Base-by-base conservation (phyloP, 2,329 filamentous ascomycete species). In the Xylogone sp. region DNA sequence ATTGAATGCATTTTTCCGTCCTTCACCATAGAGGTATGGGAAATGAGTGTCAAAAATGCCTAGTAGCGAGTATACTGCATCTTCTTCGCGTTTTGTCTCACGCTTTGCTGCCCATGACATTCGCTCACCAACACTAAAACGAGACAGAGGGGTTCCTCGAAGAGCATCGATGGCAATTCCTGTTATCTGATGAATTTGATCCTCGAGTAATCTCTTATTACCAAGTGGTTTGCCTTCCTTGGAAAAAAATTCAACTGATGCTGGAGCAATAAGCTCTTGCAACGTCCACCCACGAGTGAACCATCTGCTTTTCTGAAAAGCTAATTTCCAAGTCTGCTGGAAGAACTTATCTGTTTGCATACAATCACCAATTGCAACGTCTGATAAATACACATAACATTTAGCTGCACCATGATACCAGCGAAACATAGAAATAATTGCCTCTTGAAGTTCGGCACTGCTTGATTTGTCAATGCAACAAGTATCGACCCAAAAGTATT, bases 31-130 rank as follows among this genome's bases (percentile, higher is more conserved):
- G 0, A 75, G 31, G 3, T 73, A 53, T 0, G 72, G 66, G 68
- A 76, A 73, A 31, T 70, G 68, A 21, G 75, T 63, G 1, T 62
- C 60, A 24, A 75, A 75, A 0, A 75, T 60, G 0, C 73, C 73
- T 4, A 76, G 53, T 0, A 76, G 58, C 13, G 65, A 72, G 31
- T 75, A 76, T 0, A 71, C 71, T 19, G 64, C 62, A 39, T 75
- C 74, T 45, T 75, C 72, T 0, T 46, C 12, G 3, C 68, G 53
- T 0, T 62, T 66, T 0, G 71, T 71, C 1, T 57, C 21, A 0
- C 71, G 62, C 3, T 59, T 45, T 1, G 69, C 61, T 1, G 71
- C 71, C 71, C 71, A 74, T 0, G 67, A 68, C 68, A 74, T 27
- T 24, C 48, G 48, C 48, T 50, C 48, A 29, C 19, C 18, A 8